A percentile compares a stretch with the other conserved stretches of the same genome.
phyloP scores from a whole-genome alignment of 148 eudicot genomes.

The Arctostaphylos glauca region DNA sequence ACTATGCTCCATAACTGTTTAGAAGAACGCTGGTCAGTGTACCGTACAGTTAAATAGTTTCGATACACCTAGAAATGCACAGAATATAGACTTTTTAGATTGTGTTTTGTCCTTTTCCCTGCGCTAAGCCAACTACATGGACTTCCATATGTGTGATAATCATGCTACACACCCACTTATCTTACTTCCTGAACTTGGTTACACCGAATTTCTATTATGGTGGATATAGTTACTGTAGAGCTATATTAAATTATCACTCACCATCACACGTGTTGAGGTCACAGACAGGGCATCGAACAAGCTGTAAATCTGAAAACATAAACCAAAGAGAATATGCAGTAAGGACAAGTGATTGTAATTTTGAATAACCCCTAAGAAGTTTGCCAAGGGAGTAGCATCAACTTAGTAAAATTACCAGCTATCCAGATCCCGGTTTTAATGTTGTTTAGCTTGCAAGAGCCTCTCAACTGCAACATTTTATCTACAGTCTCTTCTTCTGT shows the following conservation, averaged over 20 bases:
- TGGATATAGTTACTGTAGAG: not conserved
- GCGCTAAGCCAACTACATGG: not conserved
- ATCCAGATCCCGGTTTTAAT: slow-evolving; percentile 92
- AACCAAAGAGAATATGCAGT: slow-evolving; percentile 3
- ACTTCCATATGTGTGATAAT: not conserved
- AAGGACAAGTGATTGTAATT: not conserved
- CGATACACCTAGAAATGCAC: not conserved
- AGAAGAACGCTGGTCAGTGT: slow-evolving; percentile 2
- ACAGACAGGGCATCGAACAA: slow-evolving; percentile 96
- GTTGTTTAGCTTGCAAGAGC: slow-evolving; percentile 61
- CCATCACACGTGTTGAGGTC: slow-evolving; percentile 94
- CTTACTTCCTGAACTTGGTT: not conserved
- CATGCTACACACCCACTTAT: not conserved
- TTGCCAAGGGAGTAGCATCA: not conserved
- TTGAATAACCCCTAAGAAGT: not conserved
- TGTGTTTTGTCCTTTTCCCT: not conserved
- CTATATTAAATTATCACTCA: slow-evolving; percentile 24
- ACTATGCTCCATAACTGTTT: not conserved
- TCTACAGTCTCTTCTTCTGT: slow-evolving; percentile 32
- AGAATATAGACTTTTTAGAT: not conserved
- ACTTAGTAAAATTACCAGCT: slow-evolving; percentile 51
- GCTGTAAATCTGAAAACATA: slow-evolving; percentile 76
- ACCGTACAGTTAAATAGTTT: not conserved
- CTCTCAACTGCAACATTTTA: slow-evolving; percentile 45
- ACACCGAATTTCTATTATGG: not conserved